Evolutionary conservation across 140 eudicot species (phyloP).

Genomic region (Artemisia princeps): DNA sequence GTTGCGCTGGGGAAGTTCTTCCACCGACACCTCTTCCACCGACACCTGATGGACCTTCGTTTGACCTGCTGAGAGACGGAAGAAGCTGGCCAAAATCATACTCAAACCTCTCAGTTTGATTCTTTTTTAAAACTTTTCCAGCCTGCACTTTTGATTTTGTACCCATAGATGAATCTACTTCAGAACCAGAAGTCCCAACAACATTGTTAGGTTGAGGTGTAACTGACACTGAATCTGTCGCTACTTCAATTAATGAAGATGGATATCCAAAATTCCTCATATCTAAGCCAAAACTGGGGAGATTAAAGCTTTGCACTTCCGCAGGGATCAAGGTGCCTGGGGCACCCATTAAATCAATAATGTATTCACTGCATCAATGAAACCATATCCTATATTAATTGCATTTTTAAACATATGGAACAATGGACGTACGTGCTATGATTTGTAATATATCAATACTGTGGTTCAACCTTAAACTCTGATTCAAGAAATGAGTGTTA

Average conservation of each 20-base stretch:
- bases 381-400: slow-evolving; percentile 23
- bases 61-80: slow-evolving; percentile 34
- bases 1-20: slow-evolving; percentile 49
- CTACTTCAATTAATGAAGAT: slow-evolving; percentile 24
- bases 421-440: neutral
- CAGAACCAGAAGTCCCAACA: slow-evolving; percentile 30
- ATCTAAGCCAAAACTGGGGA: slow-evolving; percentile 48
- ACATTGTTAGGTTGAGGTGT: slow-evolving; percentile 28
- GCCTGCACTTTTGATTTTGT: slow-evolving; percentile 23
- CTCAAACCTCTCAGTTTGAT: slow-evolving; percentile 41
- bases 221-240: slow-evolving; percentile 31
- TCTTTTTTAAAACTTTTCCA: slow-evolving; percentile 27
- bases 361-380: slow-evolving; percentile 60
- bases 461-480: too few species aligned
- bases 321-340: slow-evolving; percentile 89
- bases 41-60: slow-evolving; percentile 30
- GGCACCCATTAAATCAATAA: slow-evolving; percentile 95
- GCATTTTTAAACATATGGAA: neutral
- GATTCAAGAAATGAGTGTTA: too few species aligned
- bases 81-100: slow-evolving; percentile 43
- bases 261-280: slow-evolving; percentile 15
- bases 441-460: neutral
- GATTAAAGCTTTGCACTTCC: slow-evolving; percentile 62
- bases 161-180: slow-evolving; percentile 27
- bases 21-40: slow-evolving; percentile 34